Conservation (phyloP, 768 basidiomycete genomes). For the Coprinopsis cinerea region DNA sequence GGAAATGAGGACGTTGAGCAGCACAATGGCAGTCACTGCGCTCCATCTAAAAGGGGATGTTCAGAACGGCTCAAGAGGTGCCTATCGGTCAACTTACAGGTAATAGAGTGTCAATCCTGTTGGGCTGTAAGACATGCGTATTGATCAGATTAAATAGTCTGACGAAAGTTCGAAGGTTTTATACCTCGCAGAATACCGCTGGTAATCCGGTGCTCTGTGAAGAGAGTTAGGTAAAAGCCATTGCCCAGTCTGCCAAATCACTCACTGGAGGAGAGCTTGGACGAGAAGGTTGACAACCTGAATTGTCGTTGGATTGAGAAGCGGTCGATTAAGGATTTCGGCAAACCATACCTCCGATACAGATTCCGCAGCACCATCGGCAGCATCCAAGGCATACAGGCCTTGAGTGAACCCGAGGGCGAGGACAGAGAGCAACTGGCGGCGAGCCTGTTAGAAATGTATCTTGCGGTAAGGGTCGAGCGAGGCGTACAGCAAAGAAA, state of each 20-base stretch:
- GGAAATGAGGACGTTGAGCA: conserved; percentile 94
- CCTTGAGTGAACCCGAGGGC: conserved; percentile 83
- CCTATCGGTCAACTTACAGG: conserved; percentile 41
- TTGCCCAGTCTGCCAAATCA: background rate
- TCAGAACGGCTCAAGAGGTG: background rate
- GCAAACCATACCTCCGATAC: conserved; percentile 33
- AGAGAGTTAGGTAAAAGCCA: background rate
- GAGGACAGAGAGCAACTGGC: conserved; percentile 73
- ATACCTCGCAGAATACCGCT: conserved; percentile 43
- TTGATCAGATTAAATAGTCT: conserved; percentile 1
- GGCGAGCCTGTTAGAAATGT: conserved; percentile 3
- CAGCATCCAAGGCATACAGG: conserved; percentile 84
- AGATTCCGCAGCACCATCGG: conserved; percentile 69
- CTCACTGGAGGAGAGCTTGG: conserved; percentile 79
- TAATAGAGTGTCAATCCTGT: conserved; percentile 72
- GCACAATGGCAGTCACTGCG: conserved; percentile 72
- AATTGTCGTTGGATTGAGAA: too few species aligned
- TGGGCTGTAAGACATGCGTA: conserved; percentile 27
- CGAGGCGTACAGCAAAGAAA: conserved; percentile 70
- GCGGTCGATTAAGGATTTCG: too few species aligned
- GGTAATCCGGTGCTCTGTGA: conserved; percentile 60
- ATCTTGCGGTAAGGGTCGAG: background rate
- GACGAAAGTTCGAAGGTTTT: conserved; percentile 17
- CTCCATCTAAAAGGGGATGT: conserved; percentile 57
- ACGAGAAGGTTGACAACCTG: conserved; percentile 69